Percentiles rank a stretch among this genome's conserved stretches.
Evolutionary conservation across 2,329 filamentous ascomycete genomes (phyloP).

Genomic region (Bipolaris sorokiniana): DNA sequence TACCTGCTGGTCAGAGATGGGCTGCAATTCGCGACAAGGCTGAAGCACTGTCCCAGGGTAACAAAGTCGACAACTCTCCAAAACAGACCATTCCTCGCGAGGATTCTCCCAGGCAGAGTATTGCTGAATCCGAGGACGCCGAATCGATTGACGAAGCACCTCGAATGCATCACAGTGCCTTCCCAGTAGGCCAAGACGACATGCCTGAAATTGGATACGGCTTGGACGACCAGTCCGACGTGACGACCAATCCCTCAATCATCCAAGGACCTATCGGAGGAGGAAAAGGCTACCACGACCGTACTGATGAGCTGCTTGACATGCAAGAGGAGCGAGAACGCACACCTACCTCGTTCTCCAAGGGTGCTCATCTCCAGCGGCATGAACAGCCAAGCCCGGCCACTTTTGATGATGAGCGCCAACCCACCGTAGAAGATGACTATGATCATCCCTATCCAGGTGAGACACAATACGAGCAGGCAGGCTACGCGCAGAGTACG

Average conservation of each 20-base stretch:
- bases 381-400: slow-evolving; percentile 36
- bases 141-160: slow-evolving; percentile 42
- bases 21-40: slow-evolving; percentile 52
- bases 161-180: slow-evolving; percentile 71
- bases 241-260: slow-evolving; percentile 84
- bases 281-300: slow-evolving; percentile 52
- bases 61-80: slow-evolving; percentile 55
- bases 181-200: slow-evolving; percentile 68
- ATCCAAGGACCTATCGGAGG: slow-evolving; percentile 75
- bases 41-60: slow-evolving; percentile 40
- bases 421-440: slow-evolving; percentile 49
- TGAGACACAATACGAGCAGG: slow-evolving; percentile 45
- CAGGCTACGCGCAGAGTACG: slow-evolving; percentile 39
- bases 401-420: slow-evolving; percentile 38
- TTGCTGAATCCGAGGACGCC: slow-evolving; percentile 54
- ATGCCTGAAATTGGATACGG: slow-evolving; percentile 79
- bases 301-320: slow-evolving; percentile 44
- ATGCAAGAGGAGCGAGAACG: slow-evolving; percentile 45
- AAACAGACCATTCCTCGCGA: slow-evolving; percentile 59
- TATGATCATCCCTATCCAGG: slow-evolving; percentile 41
- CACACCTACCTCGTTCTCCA: slow-evolving; percentile 40
- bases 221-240: slow-evolving; percentile 65
- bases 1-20: slow-evolving; percentile 44
- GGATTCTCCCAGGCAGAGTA: slow-evolving; percentile 62
- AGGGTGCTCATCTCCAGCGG: slow-evolving; percentile 51